A percentile compares a stretch with the other conserved stretches of the same genome.
Evolutionary conservation across 2,329 filamentous ascomycete genomes (phyloP).

Genomic region (Ceratocystis huliohia): DNA sequence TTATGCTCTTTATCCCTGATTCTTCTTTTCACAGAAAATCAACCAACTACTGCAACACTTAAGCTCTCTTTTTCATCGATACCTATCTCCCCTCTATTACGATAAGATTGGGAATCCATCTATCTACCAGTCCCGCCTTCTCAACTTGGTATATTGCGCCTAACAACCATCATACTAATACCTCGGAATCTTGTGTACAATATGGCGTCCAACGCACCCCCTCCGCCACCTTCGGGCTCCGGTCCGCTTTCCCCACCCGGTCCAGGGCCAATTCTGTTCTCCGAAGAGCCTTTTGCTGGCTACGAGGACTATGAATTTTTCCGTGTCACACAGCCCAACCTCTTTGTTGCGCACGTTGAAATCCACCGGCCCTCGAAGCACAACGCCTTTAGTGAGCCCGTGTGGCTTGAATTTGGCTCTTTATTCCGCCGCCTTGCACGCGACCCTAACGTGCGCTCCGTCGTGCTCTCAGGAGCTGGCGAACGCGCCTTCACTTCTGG

Average conservation of each 20-base stretch:
- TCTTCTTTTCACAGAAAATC: background rate
- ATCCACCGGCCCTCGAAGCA: conserved; percentile 79
- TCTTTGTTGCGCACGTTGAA: conserved; percentile 77
- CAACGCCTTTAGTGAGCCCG: conserved; percentile 72
- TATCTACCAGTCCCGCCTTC: background rate
- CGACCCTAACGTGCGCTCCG: conserved; percentile 59
- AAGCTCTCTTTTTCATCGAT: background rate
- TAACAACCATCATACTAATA: background rate
- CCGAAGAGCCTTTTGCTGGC: conserved; percentile 25
- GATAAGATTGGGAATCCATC: background rate
- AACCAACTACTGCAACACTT: background rate
- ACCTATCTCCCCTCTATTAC: background rate
- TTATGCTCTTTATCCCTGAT: background rate
- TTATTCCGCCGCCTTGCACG: conserved; percentile 61
- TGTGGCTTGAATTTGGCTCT: conserved; percentile 70
- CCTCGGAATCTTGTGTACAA: background rate
- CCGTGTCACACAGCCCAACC: conserved; percentile 56
- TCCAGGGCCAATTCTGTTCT: background rate
- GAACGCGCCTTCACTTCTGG: conserved; percentile 76
- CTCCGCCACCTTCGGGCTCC: background rate
- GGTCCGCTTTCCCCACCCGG: conserved; percentile 22
- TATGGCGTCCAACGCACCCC: conserved; percentile 12
- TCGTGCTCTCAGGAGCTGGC: conserved; percentile 71
- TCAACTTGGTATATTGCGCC: background rate
- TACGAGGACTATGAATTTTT: conserved; percentile 51